Evolutionary conservation across 306 rosid genomes (phyloP), one percentile per base, ranked within the genome.

Genomic region (Begonia loranthoides): DNA sequence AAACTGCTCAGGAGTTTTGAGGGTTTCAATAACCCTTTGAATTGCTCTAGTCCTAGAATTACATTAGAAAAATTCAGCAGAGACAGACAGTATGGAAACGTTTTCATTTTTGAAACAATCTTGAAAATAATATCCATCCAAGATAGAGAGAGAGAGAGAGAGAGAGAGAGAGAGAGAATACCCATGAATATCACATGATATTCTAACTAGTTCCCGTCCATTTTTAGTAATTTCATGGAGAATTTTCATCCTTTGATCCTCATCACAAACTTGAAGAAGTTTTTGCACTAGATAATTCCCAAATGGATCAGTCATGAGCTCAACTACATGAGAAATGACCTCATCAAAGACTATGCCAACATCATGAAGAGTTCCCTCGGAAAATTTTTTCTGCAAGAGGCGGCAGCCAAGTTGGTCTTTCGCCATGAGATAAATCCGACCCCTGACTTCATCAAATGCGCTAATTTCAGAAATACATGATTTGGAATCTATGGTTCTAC

Each of bases 141-240:
- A n/a, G n/a, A n/a, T n/a, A n/a, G n/a, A n/a, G n/a, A n/a, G n/a
- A n/a, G 21, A 53, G 39, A 57, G 16, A n/a, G 50, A 54, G 55
- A 57, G 61, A 58, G 50, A 60, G 53, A 65, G 53, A 49, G 63
- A 61, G 62, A 60, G 64, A 41, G 36, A 68, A 53, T 53, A 75
- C 86, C 86, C 86, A 41, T 79, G 86, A 73, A 60, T 69, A 60
- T 79, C 72, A 59, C 79, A 79, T 9, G 86, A 79, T 50, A 79
- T 64, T 45, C 65, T 38, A 60, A 69, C 52, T 43, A 79, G 73
- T 49, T 75, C 76, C 36, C 76, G 79, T 17, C 58, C 44, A 11
- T 58, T 56, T 49, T 62, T 55, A 33, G 80, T 75, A 61, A 75
- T 57, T 17, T 59, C 48, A 60, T 15, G 50, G 48, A 79, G 62